Conservation (phyloP, 2,329 filamentous ascomycete species). For the Cordyceps javanica region DNA sequence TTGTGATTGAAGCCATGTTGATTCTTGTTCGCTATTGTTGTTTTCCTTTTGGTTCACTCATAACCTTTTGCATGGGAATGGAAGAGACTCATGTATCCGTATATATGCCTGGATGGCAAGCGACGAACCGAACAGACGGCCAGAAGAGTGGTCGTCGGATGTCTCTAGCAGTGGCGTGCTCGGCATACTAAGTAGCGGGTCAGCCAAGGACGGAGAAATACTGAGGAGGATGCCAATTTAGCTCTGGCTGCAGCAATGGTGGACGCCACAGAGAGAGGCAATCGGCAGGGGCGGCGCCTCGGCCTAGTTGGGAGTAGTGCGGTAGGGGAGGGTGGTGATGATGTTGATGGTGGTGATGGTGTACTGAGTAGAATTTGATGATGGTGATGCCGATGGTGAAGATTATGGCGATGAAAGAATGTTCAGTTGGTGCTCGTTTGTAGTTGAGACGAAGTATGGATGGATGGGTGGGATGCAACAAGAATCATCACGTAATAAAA, state of each 20-base stretch:
- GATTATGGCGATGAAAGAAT: too few species aligned
- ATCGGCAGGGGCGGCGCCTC: neutral
- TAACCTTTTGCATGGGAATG: neutral
- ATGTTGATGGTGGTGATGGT: neutral
- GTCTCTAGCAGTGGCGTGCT: neutral
- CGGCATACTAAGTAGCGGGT: neutral
- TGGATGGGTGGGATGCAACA: too few species aligned
- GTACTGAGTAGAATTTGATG: too few species aligned
- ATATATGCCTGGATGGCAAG: neutral
- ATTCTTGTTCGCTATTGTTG: neutral
- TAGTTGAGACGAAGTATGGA: too few species aligned
- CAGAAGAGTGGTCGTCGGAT: neutral
- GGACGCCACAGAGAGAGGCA: neutral
- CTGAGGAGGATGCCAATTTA: neutral
- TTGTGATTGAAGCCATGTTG: neutral
- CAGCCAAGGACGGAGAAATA: neutral
- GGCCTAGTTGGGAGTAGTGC: neutral
- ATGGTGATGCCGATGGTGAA: too few species aligned
- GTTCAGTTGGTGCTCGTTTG: too few species aligned
- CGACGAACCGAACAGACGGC: neutral
- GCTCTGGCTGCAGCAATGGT: slow-evolving; percentile 2
- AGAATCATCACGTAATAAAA: too few species aligned
- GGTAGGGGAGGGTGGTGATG: neutral
- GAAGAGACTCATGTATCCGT: neutral
- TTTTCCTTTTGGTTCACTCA: neutral